Percentiles rank a stretch among this genome's conserved stretches.
phyloP scores from a whole-genome alignment of 2,329 filamentous ascomycete genomes.

The Teratosphaeria pseudoeucalypti region DNA sequence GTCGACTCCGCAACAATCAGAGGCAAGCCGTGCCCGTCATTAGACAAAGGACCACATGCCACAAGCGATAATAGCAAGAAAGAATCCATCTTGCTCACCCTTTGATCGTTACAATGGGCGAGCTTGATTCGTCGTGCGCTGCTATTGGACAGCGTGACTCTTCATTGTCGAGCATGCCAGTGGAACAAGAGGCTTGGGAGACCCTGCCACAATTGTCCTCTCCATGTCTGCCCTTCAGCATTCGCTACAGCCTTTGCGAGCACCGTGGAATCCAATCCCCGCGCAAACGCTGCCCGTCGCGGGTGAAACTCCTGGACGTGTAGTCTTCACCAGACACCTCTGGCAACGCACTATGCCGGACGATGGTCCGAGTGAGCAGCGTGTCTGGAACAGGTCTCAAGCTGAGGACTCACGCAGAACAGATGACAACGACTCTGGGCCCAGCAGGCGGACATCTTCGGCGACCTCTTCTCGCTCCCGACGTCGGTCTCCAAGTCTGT shows the following conservation, averaged over 20 bases:
- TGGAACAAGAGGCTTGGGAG: slow-evolving; percentile 22
- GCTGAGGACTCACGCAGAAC: slow-evolving; percentile 13
- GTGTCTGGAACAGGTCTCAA: slow-evolving; percentile 24
- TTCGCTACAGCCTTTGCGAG: slow-evolving; percentile 9
- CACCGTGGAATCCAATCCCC: slow-evolving; percentile 6
- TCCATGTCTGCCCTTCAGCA: slow-evolving; percentile 21
- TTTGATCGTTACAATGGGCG: slow-evolving; percentile 16
- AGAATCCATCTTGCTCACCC: slow-evolving; percentile 14
- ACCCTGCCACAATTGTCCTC: slow-evolving; percentile 18
- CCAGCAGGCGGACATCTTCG: slow-evolving; percentile 19
- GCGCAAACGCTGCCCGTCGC: slow-evolving; percentile 17
- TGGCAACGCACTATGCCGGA: slow-evolving; percentile 29
- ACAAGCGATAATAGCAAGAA: slow-evolving; percentile 25
- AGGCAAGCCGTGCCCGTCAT: slow-evolving; percentile 19
- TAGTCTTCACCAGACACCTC: slow-evolving; percentile 28
- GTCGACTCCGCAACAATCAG: slow-evolving; percentile 23
- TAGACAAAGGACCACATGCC: slow-evolving; percentile 25
- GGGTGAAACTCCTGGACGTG: slow-evolving; percentile 15
- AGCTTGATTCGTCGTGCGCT: slow-evolving; percentile 18
- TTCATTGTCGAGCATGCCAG: slow-evolving; percentile 25
- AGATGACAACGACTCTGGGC: slow-evolving; percentile 11
- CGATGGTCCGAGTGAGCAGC: slow-evolving; percentile 15
- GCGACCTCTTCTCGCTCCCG: slow-evolving; percentile 21
- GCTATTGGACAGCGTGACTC: slow-evolving; percentile 18
- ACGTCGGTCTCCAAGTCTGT: slow-evolving; percentile 20